Evolutionary conservation across 257 asterid genomes (phyloP), one percentile per base, ranked within the genome.

Genomic region (Rehmannia glutinosa): DNA sequence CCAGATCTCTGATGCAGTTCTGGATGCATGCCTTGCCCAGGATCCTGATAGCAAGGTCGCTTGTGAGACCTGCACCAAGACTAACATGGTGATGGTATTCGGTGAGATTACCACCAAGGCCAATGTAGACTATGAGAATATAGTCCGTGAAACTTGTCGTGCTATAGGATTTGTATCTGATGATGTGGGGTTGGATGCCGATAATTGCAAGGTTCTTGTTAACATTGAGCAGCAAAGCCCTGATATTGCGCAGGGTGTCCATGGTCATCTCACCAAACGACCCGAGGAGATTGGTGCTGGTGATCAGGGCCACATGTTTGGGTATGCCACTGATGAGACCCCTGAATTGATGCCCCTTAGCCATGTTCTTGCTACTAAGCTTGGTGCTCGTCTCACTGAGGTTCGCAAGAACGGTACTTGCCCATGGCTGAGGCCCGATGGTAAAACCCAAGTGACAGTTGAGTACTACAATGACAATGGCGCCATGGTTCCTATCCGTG

Each of bases 71-170:
- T 77, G 82, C 77, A 78, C 81, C 65, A 77, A 72, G 61, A 72
- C n/a, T n/a, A n/a, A n/a, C n/a, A n/a, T n/a, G n/a, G n/a, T n/a
- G n/a, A n/a, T n/a, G n/a, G n/a, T n/a, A 78, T 77, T 77, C 13
- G 81, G 81, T 0, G 83, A 79, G 57, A 79, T 79, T 62, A 80
- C 79, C 32, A 80, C 84, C 45, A 76, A 80, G 62, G 78, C 84
- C 12, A 6, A 75, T 32, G 72, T 79, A 0, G 76, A 79, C 54
- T 79, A 75, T 33, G 84, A 79, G 76, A 69, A 78, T 21, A 73
- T 78, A n/a, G 82, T 78, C 30, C 79, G 82, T 0, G 68, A 73
- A 17, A 78, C 84, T 36, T 79, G 84, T 63, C 78, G 84, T 1
- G 25, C 50, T 3, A 72, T 79, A 2, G 84, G 81, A 2, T 79